Base-by-base conservation (phyloP, 192 early-diverging fungal genomes). In the Entomortierella beljakovae region DNA sequence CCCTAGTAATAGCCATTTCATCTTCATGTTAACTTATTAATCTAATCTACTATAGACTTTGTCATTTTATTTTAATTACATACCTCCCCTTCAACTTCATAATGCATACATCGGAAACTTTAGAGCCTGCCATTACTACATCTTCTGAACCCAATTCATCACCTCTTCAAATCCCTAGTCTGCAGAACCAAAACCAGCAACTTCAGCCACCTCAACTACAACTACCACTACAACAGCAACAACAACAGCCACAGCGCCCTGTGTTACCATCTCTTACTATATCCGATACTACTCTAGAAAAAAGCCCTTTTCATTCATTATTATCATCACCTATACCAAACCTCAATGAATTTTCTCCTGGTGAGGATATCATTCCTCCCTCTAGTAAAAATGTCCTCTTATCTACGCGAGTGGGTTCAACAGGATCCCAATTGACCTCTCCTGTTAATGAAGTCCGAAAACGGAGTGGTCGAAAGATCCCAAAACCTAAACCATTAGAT, bases 371-470 rank as follows among this genome's bases (percentile, higher is more conserved):
- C 40, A 58, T 42, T 25, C 0, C 61, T 28, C n/a, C 61, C 55
- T 20, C 32, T 20, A 33, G 7, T 33, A 64, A 11, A 37, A 79
- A 40, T 40, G 57, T 65, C 20, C 48, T 57, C 11, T n/a, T 64
- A 10, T 54, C 75, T 20, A 35, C 75, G 7, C 67, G 68, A 35
- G 65, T 70, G 37, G 67, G 75, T 4, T 79, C 75, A 15, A 70
- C 75, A 29, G 67, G 75, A 18, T 79, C 75, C 3, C 67, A 79
- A 57, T n/a, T 79, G 6, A 33, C 70, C 35, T 79, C 75, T 1
- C 66, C 67, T 5, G 57, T 65, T 9, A 64, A 70, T 23, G 75
- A 79, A n/a, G 75, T 65, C 5, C 37, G 75, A n/a, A 79, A 79
- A 49, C 5, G 75, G 46, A 70, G 56, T 7, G 67, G 75, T 6